These are phyloP conservation scores for Rauvolfia tetraphylla DNA, from an alignment of 257 asterid species.

Conservation along the genomic window DNA sequence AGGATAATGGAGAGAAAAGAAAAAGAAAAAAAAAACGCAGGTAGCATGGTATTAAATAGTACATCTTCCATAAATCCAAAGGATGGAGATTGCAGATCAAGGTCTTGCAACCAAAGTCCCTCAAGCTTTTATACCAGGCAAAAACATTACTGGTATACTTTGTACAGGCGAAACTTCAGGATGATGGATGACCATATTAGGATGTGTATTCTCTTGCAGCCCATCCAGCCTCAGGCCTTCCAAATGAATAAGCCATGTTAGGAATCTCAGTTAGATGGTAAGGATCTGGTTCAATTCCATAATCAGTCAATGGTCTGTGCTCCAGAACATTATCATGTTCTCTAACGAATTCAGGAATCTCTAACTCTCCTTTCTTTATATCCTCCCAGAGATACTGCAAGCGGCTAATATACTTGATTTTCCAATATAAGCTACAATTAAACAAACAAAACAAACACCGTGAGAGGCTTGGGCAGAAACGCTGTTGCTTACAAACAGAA, in stretches of 20 bases:
- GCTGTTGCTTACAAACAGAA: not conserved
- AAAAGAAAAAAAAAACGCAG: not conserved
- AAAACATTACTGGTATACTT: not conserved
- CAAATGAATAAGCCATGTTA: constrained; percentile 45
- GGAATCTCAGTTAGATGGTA: constrained; percentile 61
- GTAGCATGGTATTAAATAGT: not conserved
- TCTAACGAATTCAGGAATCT: constrained; percentile 81
- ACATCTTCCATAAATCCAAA: not conserved
- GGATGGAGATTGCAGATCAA: not conserved
- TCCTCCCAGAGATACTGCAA: constrained; percentile 93
- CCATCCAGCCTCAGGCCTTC: constrained; percentile 65
- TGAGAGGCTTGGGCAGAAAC: not conserved
- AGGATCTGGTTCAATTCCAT: constrained; percentile 91
- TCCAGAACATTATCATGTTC: constrained; percentile 75
- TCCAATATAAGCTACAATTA: constrained; percentile 69
- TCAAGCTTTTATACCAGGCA: not conserved
- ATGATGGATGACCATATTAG: constrained; percentile 21
- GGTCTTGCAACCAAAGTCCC: not conserved
- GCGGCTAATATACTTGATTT: constrained; percentile 82
- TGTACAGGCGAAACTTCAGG: not conserved
- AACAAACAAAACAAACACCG: not conserved
- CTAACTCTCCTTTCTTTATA: constrained; percentile 72
- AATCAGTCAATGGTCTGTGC: constrained; percentile 85
- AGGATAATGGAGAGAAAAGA: not conserved
- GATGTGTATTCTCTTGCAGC: constrained; percentile 55